Base-by-base conservation (phyloP, 208 protist species). In the Acanthamoeba healyi region DNA sequence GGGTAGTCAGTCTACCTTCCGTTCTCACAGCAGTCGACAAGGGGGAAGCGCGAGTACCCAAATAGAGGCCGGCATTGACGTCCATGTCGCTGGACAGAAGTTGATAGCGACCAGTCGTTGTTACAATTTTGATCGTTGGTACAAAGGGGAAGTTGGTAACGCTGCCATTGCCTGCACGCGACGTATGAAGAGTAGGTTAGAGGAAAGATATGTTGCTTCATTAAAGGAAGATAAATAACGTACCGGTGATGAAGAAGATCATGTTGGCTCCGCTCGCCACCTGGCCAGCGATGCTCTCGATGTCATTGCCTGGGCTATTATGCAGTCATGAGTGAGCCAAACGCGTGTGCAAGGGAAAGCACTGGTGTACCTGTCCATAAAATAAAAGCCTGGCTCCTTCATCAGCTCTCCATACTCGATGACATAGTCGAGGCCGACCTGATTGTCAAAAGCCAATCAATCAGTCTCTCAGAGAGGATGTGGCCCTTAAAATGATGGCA, bases 111-210 rank as follows among this genome's bases (percentile, higher is more conserved):
- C 70, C 40, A 38, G 36, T 95, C 1, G 95, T 96, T 5, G 95
- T 96, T 0, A 96, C 72, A 4, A 96, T 77, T 86, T 96, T 96
- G 72, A 96, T 92, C 10, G 95, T 96, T 1, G 95, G 95, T 19
- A 96, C 95, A 67, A 96, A 96, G 0, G 95, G 95, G 79, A 96
- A 96, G 74, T 96, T 96, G 26, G 95, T 96, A 65, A 96, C 96
- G 10, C 95, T 94, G 61, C 95, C 95, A 61, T 96, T 96, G 42
- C 95, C 95, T 74, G 65, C 29, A 34, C 54, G 10, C 54, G 12
- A 61, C 17, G 54, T 61, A 12, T 49, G 12, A 15, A 12, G 51
- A 56, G 51, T 22, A 22, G 22, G 51, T n/a, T n/a, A n/a, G n/a
- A n/a, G n/a, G n/a, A n/a, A n/a, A n/a, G n/a, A n/a, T n/a, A n/a